Evolutionary conservation across 2,329 filamentous ascomycete genomes (phyloP).

Genomic region (Trichoderma harzianum): DNA sequence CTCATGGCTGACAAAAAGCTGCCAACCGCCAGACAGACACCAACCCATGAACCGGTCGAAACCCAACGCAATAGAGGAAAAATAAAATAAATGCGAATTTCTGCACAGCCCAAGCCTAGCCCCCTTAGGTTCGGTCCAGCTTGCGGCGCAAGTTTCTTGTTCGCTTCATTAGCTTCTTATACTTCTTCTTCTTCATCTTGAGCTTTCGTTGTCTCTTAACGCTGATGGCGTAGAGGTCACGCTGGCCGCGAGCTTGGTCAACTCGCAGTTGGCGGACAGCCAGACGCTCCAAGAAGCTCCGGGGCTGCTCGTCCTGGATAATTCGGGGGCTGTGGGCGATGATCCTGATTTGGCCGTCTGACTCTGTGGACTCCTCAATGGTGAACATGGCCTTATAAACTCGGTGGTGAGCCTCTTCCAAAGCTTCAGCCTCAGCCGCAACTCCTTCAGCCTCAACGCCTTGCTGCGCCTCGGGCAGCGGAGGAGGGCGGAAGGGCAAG

Average conservation of each 20-base stretch:
- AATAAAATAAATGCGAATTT: slow-evolving; percentile 24
- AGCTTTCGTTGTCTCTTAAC: slow-evolving; percentile 89
- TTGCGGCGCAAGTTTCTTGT: slow-evolving; percentile 86
- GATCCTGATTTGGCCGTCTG: slow-evolving; percentile 58
- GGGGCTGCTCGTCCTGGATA: slow-evolving; percentile 47
- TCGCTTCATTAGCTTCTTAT: slow-evolving; percentile 96
- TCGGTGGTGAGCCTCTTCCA: slow-evolving; percentile 46
- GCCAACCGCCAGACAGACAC: slow-evolving; percentile 31
- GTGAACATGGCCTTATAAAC: slow-evolving; percentile 64
- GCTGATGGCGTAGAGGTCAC: slow-evolving; percentile 75
- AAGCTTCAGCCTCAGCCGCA: slow-evolving; percentile 31
- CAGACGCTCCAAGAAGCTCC: slow-evolving; percentile 68
- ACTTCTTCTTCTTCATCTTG: slow-evolving; percentile 99
- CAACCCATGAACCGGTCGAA: slow-evolving; percentile 27
- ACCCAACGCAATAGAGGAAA: slow-evolving; percentile 24
- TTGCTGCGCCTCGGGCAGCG: slow-evolving; percentile 62
- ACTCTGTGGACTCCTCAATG: slow-evolving; percentile 62
- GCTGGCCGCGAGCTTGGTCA: slow-evolving; percentile 50
- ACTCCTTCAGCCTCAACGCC: slow-evolving; percentile 37
- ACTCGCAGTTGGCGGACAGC: slow-evolving; percentile 60
- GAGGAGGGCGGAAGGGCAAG: slow-evolving; percentile 81
- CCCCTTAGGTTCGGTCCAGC: slow-evolving; percentile 61
- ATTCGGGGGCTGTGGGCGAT: slow-evolving; percentile 59
- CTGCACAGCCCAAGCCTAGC: slow-evolving; percentile 23
- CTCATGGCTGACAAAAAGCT: slow-evolving; percentile 26